phyloP scores from a whole-genome alignment of 1,284 basidiomycete species.

The Irpex sp. region DNA sequence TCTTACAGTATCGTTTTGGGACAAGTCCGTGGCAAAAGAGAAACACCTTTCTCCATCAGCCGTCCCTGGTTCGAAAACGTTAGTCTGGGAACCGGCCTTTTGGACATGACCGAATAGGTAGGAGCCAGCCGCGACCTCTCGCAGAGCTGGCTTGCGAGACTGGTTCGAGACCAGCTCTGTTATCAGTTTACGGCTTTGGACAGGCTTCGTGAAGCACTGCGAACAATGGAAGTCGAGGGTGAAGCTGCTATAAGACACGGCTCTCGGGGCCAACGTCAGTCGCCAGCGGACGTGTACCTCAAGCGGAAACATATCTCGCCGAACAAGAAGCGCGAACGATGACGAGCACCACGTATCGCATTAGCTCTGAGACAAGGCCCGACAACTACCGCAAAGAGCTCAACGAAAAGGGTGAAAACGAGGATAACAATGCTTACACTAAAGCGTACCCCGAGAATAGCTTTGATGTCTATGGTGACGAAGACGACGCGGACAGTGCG shows the following conservation, averaged over 20 bases:
- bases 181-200: too few relatives aligned
- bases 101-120: too few relatives aligned
- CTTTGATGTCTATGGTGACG: constrained; percentile 17
- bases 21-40: too few relatives aligned
- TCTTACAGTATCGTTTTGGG: too few relatives aligned
- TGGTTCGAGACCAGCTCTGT: too few relatives aligned
- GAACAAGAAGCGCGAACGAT: background rate
- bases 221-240: background rate
- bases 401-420: background rate
- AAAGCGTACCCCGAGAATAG: background rate
- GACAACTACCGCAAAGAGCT: background rate
- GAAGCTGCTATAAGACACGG: background rate
- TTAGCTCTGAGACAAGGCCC: background rate
- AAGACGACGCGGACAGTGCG: constrained; percentile 14
- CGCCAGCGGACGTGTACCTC: background rate
- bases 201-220: background rate
- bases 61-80: too few relatives aligned
- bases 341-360: background rate
- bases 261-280: background rate
- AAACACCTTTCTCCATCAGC: too few relatives aligned
- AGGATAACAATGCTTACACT: background rate
- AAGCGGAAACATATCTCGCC: background rate
- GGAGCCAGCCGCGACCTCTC: too few relatives aligned
- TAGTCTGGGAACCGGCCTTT: too few relatives aligned
- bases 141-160: too few relatives aligned